Evolutionary conservation across 805 yeast species (phyloP).

Genomic region (Teunomyces kruisii): DNA sequence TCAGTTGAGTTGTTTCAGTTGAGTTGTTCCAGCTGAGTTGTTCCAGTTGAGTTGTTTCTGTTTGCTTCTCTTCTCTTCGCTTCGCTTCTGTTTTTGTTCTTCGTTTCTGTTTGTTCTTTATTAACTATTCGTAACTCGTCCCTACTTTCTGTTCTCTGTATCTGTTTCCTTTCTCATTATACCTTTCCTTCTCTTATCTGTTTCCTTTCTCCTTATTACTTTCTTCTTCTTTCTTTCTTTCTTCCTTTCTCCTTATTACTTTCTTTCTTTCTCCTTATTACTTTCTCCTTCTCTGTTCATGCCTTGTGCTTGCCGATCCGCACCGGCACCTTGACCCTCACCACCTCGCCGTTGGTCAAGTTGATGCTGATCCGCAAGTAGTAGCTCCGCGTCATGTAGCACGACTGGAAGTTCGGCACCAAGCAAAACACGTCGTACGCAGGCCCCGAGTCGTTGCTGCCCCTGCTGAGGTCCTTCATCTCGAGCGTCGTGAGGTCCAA

Average conservation of each 20-base stretch:
- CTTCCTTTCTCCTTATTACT: neutral
- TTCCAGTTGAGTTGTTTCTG: too few species aligned
- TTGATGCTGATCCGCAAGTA: constrained; percentile 22
- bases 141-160: too few species aligned
- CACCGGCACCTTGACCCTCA: constrained; percentile 31
- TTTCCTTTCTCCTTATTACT: too few species aligned
- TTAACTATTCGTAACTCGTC: too few species aligned
- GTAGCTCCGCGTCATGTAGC: constrained; percentile 32
- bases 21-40: too few species aligned
- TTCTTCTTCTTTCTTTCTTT: too few species aligned
- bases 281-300: neutral
- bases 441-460: neutral
- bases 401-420: constrained; percentile 40
- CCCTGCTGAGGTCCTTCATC: constrained; percentile 12
- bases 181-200: too few species aligned
- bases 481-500: constrained; percentile 14
- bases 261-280: neutral
- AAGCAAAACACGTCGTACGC: constrained; percentile 27
- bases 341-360: constrained; percentile 19
- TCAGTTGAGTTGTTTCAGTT: too few species aligned
- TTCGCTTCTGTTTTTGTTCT: too few species aligned
- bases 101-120: too few species aligned
- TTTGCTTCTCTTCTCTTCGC: too few species aligned
- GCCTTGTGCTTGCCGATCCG: constrained; percentile 19
- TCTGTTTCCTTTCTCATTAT: too few species aligned